These are phyloP conservation scores for Trametes gibbosa DNA, from an alignment of 768 basidiomycete genomes.

Conservation along the genomic window DNA sequence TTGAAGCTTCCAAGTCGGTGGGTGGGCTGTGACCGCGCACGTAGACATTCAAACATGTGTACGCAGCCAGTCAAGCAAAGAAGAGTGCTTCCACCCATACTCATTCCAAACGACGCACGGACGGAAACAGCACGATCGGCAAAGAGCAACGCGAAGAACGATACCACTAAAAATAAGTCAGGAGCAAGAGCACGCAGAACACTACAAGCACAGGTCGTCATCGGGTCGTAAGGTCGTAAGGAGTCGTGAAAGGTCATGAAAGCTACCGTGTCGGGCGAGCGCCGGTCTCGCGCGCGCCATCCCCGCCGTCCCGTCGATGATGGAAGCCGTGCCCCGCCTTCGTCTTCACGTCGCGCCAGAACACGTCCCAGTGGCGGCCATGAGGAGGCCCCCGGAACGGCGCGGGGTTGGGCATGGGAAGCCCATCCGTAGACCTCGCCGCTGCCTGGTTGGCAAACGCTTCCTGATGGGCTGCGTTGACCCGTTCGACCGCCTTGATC, in stretches of 20 bases:
- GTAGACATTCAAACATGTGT: too few species aligned
- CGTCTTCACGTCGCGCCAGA: conserved; percentile 44
- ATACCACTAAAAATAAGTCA: conserved; percentile 17
- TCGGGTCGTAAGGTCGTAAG: conserved; percentile 1
- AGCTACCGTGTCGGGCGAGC: not conserved
- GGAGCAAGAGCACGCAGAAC: not conserved
- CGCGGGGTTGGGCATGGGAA: not conserved
- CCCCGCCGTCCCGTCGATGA: not conserved
- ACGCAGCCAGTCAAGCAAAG: too few species aligned
- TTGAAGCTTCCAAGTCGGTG: too few species aligned
- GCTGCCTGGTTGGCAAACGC: conserved; percentile 35
- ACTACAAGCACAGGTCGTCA: not conserved
- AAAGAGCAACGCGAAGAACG: not conserved
- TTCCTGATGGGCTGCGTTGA: conserved; percentile 52
- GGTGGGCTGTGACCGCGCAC: too few species aligned
- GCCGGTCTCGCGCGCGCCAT: not conserved
- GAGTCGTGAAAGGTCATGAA: conserved; percentile 7
- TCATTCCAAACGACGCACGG: not conserved
- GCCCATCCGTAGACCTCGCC: conserved; percentile 9
- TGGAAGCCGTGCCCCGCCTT: conserved; percentile 28
- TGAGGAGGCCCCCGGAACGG: not conserved
- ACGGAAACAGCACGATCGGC: not conserved
- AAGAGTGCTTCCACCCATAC: too few species aligned
- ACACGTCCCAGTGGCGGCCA: conserved; percentile 40
- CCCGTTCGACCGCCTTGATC: conserved; percentile 59